Conservation (phyloP, 139 green algal species). For the Chlorella sp. region DNA sequence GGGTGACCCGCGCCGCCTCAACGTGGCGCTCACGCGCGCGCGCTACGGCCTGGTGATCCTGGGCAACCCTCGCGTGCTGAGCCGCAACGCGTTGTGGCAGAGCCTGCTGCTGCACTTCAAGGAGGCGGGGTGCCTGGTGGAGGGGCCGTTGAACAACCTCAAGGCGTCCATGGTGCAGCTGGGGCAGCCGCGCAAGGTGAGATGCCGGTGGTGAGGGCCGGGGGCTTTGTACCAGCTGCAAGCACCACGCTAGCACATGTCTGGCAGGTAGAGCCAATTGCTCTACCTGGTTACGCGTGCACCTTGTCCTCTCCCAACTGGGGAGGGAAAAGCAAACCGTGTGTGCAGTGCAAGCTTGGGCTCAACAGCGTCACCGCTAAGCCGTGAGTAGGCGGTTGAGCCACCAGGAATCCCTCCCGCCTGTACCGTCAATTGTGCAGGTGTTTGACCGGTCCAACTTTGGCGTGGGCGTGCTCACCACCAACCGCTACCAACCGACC, state of each 20-base stretch:
- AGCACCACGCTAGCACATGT: too few relatives aligned
- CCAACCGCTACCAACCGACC: constrained; percentile 50
- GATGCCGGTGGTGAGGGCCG: too few relatives aligned
- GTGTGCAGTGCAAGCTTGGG: too few relatives aligned
- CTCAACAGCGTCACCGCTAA: too few relatives aligned
- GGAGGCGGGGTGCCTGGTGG: constrained; percentile 80
- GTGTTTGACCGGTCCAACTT: constrained; percentile 66
- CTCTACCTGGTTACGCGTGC: too few relatives aligned
- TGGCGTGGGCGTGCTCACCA: constrained; percentile 49
- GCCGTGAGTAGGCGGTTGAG: too few relatives aligned
- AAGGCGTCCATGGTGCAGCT: constrained; percentile 86
- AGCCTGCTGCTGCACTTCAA: constrained; percentile 88
- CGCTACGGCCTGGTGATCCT: constrained; percentile 78
- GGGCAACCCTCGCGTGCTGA: constrained; percentile 81
- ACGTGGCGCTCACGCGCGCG: constrained; percentile 94
- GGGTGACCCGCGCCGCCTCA: constrained; percentile 89
- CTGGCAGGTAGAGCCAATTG: too few relatives aligned
- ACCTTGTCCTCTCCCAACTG: too few relatives aligned
- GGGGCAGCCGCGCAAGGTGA: constrained; percentile 47
- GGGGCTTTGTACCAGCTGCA: too few relatives aligned
- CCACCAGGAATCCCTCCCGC: too few relatives aligned
- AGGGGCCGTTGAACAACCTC: constrained; percentile 88
- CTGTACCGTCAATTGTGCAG: too few relatives aligned
- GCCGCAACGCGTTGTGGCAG: constrained; percentile 76
- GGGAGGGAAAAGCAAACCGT: too few relatives aligned